Evolutionary conservation across 257 asterid genomes (phyloP).

Genomic region (Verbena officinalis): DNA sequence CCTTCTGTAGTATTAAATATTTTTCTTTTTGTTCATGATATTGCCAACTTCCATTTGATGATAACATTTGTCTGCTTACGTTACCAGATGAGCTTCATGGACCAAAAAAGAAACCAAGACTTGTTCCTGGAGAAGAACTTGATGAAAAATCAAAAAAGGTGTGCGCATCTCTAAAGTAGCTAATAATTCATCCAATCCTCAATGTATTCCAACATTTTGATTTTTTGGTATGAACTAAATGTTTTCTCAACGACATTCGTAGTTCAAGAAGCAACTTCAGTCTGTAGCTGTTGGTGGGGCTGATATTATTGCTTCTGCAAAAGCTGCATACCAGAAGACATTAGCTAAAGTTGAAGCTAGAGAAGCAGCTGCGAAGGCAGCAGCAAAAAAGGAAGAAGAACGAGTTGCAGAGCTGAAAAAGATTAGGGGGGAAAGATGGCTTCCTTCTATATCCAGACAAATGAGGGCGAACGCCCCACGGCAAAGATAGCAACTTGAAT

Average conservation of each 20-base stretch:
- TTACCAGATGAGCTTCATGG: constrained; percentile 56
- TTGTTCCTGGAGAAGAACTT: constrained; percentile 64
- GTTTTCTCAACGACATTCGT: constrained; percentile 17
- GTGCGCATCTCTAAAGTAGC: not conserved
- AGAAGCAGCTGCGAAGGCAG: constrained; percentile 65
- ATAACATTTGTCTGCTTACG: not conserved
- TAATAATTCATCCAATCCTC: not conserved
- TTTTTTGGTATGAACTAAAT: not conserved
- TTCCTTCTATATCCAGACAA: constrained; percentile 65
- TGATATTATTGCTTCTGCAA: constrained; percentile 62
- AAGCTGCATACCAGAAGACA: constrained; percentile 51
- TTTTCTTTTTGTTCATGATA: not conserved
- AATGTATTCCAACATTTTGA: too few species aligned
- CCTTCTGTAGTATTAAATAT: not conserved
- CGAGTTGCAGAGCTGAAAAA: constrained; percentile 65
- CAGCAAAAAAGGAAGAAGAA: constrained; percentile 76
- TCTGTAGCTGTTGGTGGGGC: constrained; percentile 69
- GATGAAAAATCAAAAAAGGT: constrained; percentile 77
- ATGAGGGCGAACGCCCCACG: constrained; percentile 33
- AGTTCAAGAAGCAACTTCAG: constrained; percentile 64
- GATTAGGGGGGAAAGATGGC: constrained; percentile 88
- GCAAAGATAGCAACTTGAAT: constrained; percentile 1
- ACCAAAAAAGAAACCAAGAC: constrained; percentile 68
- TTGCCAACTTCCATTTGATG: not conserved
- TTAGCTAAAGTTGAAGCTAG: constrained; percentile 64